phyloP scores from a whole-genome alignment of 345 rosid genomes.

The Euphorbia peplus region DNA sequence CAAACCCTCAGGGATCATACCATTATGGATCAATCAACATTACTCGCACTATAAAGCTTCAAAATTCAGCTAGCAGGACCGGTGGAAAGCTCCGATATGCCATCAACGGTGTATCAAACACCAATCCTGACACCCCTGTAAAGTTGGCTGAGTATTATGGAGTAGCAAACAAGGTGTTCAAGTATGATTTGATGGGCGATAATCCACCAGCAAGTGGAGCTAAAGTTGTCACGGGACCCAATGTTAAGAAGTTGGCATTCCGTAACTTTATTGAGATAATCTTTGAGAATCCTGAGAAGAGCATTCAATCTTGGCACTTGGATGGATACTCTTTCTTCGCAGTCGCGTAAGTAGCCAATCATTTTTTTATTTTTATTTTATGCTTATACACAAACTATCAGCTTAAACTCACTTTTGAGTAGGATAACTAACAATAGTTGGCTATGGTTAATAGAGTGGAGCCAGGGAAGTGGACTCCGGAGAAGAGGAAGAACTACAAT shows the following conservation, averaged over 20 bases:
- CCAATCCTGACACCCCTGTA: slow-evolving; percentile 17
- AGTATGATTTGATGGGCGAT: slow-evolving; percentile 15
- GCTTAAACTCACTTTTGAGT: too few species aligned
- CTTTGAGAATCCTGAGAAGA: slow-evolving; percentile 72
- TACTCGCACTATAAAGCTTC: slow-evolving; percentile 22
- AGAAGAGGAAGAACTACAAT: slow-evolving; percentile 77
- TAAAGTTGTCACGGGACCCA: slow-evolving; percentile 14
- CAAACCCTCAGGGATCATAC: slow-evolving; percentile 27
- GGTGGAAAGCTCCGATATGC: slow-evolving; percentile 26
- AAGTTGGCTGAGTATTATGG: slow-evolving; percentile 25
- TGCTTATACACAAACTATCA: too few species aligned
- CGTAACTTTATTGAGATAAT: slow-evolving; percentile 66
- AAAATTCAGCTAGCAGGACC: slow-evolving; percentile 2
- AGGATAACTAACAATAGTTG: not conserved
- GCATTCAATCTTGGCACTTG: slow-evolving; percentile 60
- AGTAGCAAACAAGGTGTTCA: slow-evolving; percentile 22
- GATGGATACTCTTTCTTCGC: slow-evolving; percentile 79
- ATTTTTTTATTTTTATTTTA: too few species aligned
- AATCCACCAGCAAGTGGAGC: slow-evolving; percentile 1
- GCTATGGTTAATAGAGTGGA: slow-evolving; percentile 55
- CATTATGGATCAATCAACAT: slow-evolving; percentile 27
- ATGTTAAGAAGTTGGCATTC: slow-evolving; percentile 59
- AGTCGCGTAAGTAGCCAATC: slow-evolving; percentile 70
- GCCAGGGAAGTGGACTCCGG: slow-evolving; percentile 72
- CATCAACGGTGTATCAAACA: slow-evolving; percentile 22